Evolutionary conservation across 2,329 filamentous ascomycete species (phyloP).

Genomic region (Alternaria solani): DNA sequence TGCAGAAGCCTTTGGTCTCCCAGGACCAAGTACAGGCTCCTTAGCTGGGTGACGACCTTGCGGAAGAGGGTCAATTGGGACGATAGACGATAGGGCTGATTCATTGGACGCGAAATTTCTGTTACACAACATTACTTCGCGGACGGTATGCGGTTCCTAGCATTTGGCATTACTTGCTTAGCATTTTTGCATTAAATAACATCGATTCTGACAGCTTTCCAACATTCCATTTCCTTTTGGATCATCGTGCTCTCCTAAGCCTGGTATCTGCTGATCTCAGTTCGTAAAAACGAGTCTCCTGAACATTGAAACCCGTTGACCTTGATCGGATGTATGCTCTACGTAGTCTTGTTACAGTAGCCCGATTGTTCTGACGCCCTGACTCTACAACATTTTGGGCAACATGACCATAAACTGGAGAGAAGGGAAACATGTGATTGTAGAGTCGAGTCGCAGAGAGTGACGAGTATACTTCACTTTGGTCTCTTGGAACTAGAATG

Average conservation of each 20-base stretch:
- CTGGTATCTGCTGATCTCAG: not conserved
- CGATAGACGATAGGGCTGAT: not conserved
- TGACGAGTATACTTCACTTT: not conserved
- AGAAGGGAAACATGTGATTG: not conserved
- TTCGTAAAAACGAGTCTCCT: not conserved
- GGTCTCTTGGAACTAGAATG: not conserved
- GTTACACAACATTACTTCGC: not conserved
- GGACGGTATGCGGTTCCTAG: not conserved
- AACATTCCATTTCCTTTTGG: not conserved
- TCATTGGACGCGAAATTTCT: not conserved
- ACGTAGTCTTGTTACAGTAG: not conserved
- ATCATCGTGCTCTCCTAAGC: not conserved
- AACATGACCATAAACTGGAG: not conserved
- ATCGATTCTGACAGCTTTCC: not conserved
- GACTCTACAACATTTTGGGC: not conserved
- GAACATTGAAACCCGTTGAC: not conserved
- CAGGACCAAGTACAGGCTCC: not conserved
- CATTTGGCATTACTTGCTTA: not conserved
- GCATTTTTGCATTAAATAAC: not conserved
- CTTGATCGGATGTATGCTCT: not conserved
- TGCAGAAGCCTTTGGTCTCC: not conserved
- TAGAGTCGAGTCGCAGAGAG: not conserved
- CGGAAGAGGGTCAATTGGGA: constrained; percentile 3
- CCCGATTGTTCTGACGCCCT: not conserved
- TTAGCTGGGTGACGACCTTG: constrained; percentile 10